Base-by-base conservation (phyloP, 2,329 filamentous ascomycete genomes). In the Monilinia fructigena region DNA sequence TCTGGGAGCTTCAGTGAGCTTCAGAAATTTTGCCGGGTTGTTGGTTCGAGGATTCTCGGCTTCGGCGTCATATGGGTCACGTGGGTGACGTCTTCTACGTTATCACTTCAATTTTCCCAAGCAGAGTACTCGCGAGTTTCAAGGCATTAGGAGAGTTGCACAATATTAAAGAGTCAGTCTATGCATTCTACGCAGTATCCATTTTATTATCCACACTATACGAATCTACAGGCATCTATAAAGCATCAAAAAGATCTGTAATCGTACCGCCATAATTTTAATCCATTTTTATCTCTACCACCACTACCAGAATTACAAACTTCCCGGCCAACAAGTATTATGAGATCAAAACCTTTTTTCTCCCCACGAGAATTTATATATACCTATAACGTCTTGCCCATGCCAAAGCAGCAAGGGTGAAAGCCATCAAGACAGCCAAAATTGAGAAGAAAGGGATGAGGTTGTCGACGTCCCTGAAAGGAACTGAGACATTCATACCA, bases 401-500 rank as follows among this genome's bases (percentile, higher is more conserved):
- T 4, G 64, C 54, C 3, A 76, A 65, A 23, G 70, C 68, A 26
- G 74, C 20, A 31, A 76, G 11, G n/a, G 68, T 68, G 71, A 88
- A 87, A 3, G 81, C 77, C 4, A 80, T 77, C 40, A 93, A 82
- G 48, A 81, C 81, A 0, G 82, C 82, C 0, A 87, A 71, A 66
- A 87, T 87, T n/a, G 81, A 81, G 73, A 86, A 87, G 79, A 87
- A 89, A 77, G 86, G 86, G 5, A 72, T 79, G 45, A 85, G 72
- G 63, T 76, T 81, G 0, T 70, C 74, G 26, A 77, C 77, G 28
- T 80, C 76, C 63, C 72, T 75, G 65, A 88, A 93, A 0, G 91
- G 91, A 20, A 95, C 89, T 4, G 77, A 75, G 1, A 96, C 91
- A 78, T 96, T 96, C 92, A 96, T 96, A 65, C 92, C 92, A 75